A percentile compares a stretch with the other conserved stretches of the same genome.
Evolutionary conservation across 306 rosid genomes (phyloP).

Genomic region (Malus asiatica): DNA sequence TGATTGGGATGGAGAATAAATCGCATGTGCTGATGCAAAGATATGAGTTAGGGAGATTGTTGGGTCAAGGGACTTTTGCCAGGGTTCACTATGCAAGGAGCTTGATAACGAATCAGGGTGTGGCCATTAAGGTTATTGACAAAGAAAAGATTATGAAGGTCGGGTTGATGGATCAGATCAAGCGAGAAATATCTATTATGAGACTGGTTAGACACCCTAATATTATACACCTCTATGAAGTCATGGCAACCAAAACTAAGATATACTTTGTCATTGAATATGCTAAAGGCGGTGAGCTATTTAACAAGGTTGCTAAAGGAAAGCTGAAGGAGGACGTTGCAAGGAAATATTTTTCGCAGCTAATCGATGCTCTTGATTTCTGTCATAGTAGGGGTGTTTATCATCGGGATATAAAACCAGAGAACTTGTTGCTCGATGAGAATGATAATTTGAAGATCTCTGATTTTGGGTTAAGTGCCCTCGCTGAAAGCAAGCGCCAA

Average conservation of each 20-base stretch:
- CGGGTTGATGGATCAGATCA: slow-evolving; percentile 52
- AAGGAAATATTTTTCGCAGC: slow-evolving; percentile 64
- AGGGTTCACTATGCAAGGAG: slow-evolving; percentile 81
- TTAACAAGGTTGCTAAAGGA: slow-evolving; percentile 68
- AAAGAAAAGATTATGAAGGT: slow-evolving; percentile 57
- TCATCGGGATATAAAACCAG: slow-evolving; percentile 90
- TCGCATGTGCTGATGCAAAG: slow-evolving; percentile 43
- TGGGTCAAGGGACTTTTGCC: slow-evolving; percentile 81
- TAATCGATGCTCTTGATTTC: slow-evolving; percentile 67
- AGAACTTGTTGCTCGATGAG: slow-evolving; percentile 79
- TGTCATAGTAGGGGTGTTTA: slow-evolving; percentile 89
- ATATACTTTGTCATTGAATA: slow-evolving; percentile 78
- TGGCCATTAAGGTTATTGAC: slow-evolving; percentile 72
- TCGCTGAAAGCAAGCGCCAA: slow-evolving; percentile 47
- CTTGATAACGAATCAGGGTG: slow-evolving; percentile 53
- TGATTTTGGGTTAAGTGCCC: slow-evolving; percentile 88
- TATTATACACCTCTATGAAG: slow-evolving; percentile 67
- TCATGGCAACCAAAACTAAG: slow-evolving; percentile 84
- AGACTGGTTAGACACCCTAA: slow-evolving; percentile 72
- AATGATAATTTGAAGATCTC: slow-evolving; percentile 70
- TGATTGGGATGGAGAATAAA: slow-evolving; percentile 26
- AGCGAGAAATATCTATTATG: slow-evolving; percentile 73
- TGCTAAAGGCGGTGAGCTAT: slow-evolving; percentile 93
- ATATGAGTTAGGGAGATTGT: slow-evolving; percentile 72
- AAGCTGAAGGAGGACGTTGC: slow-evolving; percentile 70